Evolutionary conservation across 164 flowering plant genomes (phyloP), one percentile per base, ranked within the genome.

Genomic region (Aristolochia fimbriata): DNA sequence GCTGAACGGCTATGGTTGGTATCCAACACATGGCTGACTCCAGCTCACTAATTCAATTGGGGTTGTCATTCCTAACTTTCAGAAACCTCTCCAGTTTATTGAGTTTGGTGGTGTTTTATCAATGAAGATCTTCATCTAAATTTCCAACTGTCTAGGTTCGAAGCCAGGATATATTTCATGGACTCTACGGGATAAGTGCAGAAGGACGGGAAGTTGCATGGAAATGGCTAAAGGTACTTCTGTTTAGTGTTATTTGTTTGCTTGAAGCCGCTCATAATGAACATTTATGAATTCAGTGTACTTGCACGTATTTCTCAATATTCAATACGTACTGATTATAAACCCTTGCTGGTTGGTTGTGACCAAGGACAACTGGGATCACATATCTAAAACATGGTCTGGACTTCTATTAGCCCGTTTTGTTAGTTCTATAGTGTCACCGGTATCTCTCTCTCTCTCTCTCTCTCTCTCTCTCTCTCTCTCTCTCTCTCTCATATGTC

Each of bases 131-230:
- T 24, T 48, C 1, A 48, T 37, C 8, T 11, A 3, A 2, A 13
- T 30, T n/a, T 55, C 27, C 15, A 3, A 24, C n/a, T 30, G 17
- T 73, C 1, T 51, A 93, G 99, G 97, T 93, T 41, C 92, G 97
- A 55, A 90, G 78, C 68, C 99, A 93, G 75, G 99, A 93, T 83
- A 88, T 77, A 54, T 74, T 86, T 27, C 68, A 64, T 67, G 99
- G 97, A 63, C 87, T 93, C 23, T 69, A 80, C 66, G 96, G 63
- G 53, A 65, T 93, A 63, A 73, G 85, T 61, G 59, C 60, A 51
- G 85, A 83, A 62, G 96, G 91, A 48, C 88, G 91, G 47, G 99
- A 88, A 74, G 74, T 70, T 53, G 93, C 99, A 30, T 90, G 99
- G 99, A 67, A 61, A 54, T 93, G 99, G 99, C 76, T 90, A 68